Percentiles rank a stretch among this genome's conserved stretches.
These are phyloP conservation scores for Echinochloa phyllopogon DNA, from an alignment of 176 grass and related monocot species.

Conservation along the genomic window DNA sequence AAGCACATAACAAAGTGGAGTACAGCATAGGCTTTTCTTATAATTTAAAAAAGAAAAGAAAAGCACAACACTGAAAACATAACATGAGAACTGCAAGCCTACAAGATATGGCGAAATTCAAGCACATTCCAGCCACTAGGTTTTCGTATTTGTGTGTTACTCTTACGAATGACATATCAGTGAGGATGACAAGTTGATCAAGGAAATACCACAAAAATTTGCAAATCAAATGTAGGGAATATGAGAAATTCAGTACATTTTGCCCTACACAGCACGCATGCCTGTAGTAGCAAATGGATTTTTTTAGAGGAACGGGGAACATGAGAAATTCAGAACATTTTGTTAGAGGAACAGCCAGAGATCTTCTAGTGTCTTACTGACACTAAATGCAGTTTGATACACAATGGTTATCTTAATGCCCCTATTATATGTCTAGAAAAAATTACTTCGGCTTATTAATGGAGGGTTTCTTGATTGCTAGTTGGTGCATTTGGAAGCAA, in stretches of 20 bases:
- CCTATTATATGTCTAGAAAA: neutral
- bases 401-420: neutral
- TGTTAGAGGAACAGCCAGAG: neutral
- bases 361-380: neutral
- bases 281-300: neutral
- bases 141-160: neutral
- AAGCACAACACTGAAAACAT: neutral
- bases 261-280: neutral
- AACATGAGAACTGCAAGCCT: conserved; percentile 17
- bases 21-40: neutral
- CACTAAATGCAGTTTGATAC: neutral
- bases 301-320: neutral
- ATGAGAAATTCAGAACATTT: neutral
- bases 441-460: neutral
- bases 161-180: conserved; percentile 1
- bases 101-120: conserved; percentile 8
- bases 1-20: neutral
- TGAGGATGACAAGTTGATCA: neutral
- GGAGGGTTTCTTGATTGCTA: neutral
- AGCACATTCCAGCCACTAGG: neutral
- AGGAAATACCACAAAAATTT: neutral
- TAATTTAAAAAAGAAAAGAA: neutral
- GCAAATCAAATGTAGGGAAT: neutral
- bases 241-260: neutral
- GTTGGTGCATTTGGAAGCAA: neutral